Base-by-base conservation (phyloP, 176 grass and related monocot species). In the Cenchrus purpureus region DNA sequence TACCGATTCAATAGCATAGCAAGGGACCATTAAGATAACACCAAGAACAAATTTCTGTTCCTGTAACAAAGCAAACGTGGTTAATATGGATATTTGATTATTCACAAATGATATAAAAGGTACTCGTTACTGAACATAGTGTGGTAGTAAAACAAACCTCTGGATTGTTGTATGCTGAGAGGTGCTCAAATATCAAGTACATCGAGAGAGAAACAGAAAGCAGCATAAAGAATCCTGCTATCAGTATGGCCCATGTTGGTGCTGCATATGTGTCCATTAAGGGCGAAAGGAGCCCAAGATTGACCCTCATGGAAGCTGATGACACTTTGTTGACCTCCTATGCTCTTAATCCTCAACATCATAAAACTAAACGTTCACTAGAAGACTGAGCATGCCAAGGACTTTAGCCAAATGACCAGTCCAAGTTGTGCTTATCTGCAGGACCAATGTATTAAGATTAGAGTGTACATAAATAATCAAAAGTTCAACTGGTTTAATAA, bases 21-120 rank as follows among this genome's bases (percentile, higher is more conserved):
- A 97, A 81, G 94, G 94, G 31, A 96, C 94, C 94, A 97, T 97
- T 49, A 97, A 88, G 52, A 97, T 91, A 73, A 97, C 94, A 53
- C 94, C 94, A 81, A 97, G 87, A 89, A 97, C 81, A 85, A 93
- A 97, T 71, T 91, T 97, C 73, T 97, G 94, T 68, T 97, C 94
- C 94, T 97, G 91, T 44, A 85, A 84, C 65, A 70, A 43, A 48
- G 70, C 20, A 85, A 77, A 76, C 32, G 77, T 59, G 65, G 70
- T 60, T 40, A 40, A 34, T 74, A 52, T 61, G 19, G 53, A 76
- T 53, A 87, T 44, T 64, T 73, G 10, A 31, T 74, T 61, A 67
- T 58, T 51, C 10, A 25, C 37, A 81, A n/a, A 20, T 19, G 79
- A 8, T 19, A 71, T 32, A 46, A 58, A 65, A 52, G 46, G 5